Conservation (phyloP, 2,329 filamentous ascomycete species). For the Lachnellula suecica region DNA sequence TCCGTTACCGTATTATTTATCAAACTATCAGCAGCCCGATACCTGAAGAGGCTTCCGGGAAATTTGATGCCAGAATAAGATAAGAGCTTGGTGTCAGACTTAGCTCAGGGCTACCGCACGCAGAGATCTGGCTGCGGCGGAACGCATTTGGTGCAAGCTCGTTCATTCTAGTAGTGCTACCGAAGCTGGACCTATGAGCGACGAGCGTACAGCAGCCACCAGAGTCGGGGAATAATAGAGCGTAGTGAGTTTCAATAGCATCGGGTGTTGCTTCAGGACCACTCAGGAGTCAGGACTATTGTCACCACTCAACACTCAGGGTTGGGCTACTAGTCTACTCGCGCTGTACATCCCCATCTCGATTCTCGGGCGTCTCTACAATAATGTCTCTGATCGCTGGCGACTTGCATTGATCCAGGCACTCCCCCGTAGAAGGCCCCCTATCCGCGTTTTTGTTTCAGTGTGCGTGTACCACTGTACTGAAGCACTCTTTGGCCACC, state of each 20-base stretch:
- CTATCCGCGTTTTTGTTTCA: conserved; percentile 18
- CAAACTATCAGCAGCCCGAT: too few species aligned
- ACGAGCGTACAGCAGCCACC: too few species aligned
- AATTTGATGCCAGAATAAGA: conserved; percentile 22
- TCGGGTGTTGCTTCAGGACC: neutral
- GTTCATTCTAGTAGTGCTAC: neutral
- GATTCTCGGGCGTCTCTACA: neutral
- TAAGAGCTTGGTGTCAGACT: conserved; percentile 16
- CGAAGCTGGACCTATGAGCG: too few species aligned
- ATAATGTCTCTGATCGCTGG: too few species aligned
- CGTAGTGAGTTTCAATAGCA: conserved; percentile 10
- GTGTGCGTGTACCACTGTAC: neutral
- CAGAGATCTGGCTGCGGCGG: neutral
- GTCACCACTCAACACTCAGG: neutral
- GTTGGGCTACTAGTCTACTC: neutral
- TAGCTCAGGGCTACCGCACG: too few species aligned
- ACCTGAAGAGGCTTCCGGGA: conserved; percentile 15
- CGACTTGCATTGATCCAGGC: too few species aligned
- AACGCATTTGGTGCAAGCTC: neutral
- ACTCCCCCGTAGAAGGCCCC: neutral
- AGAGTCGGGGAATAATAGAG: neutral
- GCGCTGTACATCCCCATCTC: neutral
- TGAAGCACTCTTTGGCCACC: too few species aligned
- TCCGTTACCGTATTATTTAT: too few species aligned
- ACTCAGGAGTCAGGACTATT: conserved; percentile 2